Evolutionary conservation across 495 filamentous ascomycete genomes (phyloP), one percentile per base, ranked within the genome.

Genomic region (Aspergillus saccharolyticus): DNA sequence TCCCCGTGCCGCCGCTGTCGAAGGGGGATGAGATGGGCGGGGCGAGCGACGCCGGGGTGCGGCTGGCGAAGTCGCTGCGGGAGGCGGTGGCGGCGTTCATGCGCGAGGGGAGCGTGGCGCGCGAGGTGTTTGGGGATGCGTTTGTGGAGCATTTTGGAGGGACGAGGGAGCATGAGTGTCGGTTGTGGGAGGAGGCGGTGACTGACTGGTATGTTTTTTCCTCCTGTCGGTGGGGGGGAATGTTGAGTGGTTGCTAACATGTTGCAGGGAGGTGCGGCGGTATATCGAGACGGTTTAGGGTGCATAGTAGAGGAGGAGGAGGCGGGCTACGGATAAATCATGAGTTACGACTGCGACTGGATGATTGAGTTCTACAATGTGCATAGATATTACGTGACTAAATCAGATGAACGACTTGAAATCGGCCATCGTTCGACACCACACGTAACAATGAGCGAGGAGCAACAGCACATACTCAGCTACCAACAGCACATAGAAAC

Each of bases 71-170:
- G 73, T 86, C 75, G 15, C 60, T 98, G 54, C 86, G 85, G 58
- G 91, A 96, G 66, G 94, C 91, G 0, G 91, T 85, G 0, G 82
- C 81, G 44, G 78, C 80, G 44, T 96, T 98, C 65, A 85, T 77
- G 72, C 75, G 82, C 22, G 77, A 80, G 50, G 89, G 82, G 14
- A 96, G 92, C 69, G 79, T 96, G 15, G 94, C 94, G 42, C 78
- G 94, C 50, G 89, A 97, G 69, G 89, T 93, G 0, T 90, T 98
- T 70, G 95, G 95, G 0, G 85, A 97, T 70, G 89, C 87, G 10
- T 98, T 98, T 71, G 92, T 98, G 8, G 91, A 97, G 3, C 95
- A 98, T 67, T 98, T 83, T 77, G 89, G 86, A 4, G 94, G 94
- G 8, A 96, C 94, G 20, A 83, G 94, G 57, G 89, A 93, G 64